Evolutionary conservation across 805 yeast species (phyloP).

Genomic region (Metschnikowia dekortorum): DNA sequence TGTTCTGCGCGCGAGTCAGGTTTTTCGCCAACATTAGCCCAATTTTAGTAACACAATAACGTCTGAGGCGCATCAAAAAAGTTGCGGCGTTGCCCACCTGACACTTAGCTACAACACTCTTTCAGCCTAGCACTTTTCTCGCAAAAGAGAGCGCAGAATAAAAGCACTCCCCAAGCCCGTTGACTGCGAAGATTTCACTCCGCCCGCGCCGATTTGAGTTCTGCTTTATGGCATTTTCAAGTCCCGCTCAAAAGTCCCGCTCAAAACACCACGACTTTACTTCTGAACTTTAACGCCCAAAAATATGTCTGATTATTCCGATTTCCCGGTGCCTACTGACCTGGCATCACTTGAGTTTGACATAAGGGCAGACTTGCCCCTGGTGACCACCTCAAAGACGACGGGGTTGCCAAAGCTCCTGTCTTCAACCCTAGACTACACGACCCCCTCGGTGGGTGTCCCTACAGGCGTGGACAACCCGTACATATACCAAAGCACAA

Average conservation of each 20-base stretch:
- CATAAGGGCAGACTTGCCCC: conserved; percentile 1
- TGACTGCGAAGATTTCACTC: not conserved
- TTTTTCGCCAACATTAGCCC: not conserved
- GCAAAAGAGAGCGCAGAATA: not conserved
- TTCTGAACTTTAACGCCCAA: not conserved
- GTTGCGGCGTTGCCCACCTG: not conserved
- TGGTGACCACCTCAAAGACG: conserved; percentile 1
- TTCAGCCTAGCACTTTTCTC: not conserved
- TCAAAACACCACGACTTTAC: not conserved
- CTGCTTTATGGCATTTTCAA: not conserved
- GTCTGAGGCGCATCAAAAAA: conserved; percentile 2
- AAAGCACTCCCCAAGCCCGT: not conserved
- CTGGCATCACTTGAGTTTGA: not conserved
- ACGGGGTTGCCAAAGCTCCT: conserved; percentile 14
- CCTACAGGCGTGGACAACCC: conserved; percentile 67
- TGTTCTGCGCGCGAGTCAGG: not conserved
- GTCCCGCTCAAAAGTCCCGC: not conserved
- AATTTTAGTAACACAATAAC: conserved; percentile 2
- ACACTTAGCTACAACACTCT: not conserved
- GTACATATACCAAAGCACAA: conserved; percentile 45
- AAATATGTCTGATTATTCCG: not conserved
- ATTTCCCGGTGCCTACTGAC: not conserved
- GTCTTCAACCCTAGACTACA: conserved; percentile 21
- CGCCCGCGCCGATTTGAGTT: not conserved
- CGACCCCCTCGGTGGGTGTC: conserved; percentile 48